Conservation (phyloP, 352 stramenopile genomes). For the Phytopythium delawarense region DNA sequence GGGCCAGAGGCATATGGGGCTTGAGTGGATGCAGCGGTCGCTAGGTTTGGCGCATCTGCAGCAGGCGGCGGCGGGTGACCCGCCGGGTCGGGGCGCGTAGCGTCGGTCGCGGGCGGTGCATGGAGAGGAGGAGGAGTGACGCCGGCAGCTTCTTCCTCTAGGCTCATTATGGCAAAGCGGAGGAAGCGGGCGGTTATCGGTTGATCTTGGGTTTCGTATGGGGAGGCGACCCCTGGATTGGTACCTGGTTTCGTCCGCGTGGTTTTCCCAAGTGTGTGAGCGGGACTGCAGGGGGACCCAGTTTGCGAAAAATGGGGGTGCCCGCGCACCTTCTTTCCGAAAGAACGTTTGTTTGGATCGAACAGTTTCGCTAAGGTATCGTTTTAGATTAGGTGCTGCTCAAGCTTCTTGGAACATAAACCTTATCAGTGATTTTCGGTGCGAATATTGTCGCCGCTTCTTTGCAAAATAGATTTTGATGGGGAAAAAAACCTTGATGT, state of each 20-base stretch:
- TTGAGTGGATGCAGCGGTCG: no score
- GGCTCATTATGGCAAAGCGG: background rate
- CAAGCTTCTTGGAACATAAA: no score
- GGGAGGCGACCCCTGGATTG: background rate
- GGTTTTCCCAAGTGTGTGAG: background rate
- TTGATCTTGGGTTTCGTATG: slow-evolving; percentile 3
- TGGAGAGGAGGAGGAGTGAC: no score
- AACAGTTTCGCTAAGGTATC: background rate
- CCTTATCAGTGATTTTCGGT: background rate
- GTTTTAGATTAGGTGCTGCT: background rate
- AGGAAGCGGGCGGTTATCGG: background rate
- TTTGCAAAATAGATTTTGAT: background rate
- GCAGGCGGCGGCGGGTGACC: no score
- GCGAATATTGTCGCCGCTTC: background rate
- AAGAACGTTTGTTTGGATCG: background rate
- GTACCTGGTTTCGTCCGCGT: slow-evolving; percentile 1
- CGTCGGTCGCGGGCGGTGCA: no score
- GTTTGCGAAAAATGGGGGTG: background rate
- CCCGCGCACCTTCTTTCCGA: background rate
- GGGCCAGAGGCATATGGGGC: no score
- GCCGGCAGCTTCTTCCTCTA: background rate
- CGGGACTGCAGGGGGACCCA: background rate
- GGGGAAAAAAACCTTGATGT: background rate
- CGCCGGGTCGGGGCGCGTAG: no score
- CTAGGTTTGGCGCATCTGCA: no score